Evolutionary conservation across 495 filamentous ascomycete genomes (phyloP), one percentile per base, ranked within the genome.

Genomic region (Ascodesmis nigricans): DNA sequence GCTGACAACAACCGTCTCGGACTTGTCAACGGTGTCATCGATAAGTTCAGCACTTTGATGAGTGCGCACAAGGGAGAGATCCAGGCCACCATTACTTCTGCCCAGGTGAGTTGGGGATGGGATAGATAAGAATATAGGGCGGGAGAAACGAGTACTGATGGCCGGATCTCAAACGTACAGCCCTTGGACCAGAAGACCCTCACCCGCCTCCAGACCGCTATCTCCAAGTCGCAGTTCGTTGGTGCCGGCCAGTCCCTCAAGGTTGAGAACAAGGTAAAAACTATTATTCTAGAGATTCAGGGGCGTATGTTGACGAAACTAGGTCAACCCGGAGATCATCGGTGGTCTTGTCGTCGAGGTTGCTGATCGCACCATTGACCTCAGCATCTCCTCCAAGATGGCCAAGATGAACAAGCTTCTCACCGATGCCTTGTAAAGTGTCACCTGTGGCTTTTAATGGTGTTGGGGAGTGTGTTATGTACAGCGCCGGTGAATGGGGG

Each of bases 351-450:
- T 97, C 42, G 87, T 97, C 50, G 84, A 97, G 58, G 78, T 97
- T 47, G 83, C 82, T 50, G 90, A 92, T 66, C 76, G 90, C 50
- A 95, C 87, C 53, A 87, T 97, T 53, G 87, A 97, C 60, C 75
- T 93, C 40, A 83, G 75, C 62, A 80, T 97, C 47, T 87, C 87
- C 9, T 63, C 78, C 53, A 87, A 80, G 71, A 76, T 97, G 60
- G 65, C 77, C 57, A 90, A 81, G 69, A 75, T 95, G 72, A 97
- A 95, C 77, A 97, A 97, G 73, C 74, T 91, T 54, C 74, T 97
- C 50, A 80, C 67, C 42, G 90, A 97, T 63, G 67, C 76, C 55
- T 61, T 95, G 73, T 97, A 82, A 82, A 81, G n/a, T n/a, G n/a
- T n/a, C n/a, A n/a, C n/a, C n/a, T n/a, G n/a, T n/a, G n/a, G n/a